These are phyloP conservation scores for Plasmodium fragile DNA, from an alignment of 169 alveolate genomes.

Conservation along the genomic window DNA sequence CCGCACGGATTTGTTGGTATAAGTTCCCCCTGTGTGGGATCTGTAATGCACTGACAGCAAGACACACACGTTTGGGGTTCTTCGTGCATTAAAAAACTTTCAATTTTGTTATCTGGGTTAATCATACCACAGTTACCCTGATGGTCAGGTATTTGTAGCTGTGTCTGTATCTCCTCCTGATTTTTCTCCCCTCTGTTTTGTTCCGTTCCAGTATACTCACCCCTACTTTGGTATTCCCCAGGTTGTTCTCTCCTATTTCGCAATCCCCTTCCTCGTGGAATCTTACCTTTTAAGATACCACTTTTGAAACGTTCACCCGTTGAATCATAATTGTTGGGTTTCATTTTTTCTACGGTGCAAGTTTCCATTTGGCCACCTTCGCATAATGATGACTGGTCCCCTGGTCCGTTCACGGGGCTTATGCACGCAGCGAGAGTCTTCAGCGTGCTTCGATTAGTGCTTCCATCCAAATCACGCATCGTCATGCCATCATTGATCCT, in stretches of 20 bases:
- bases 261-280: neutral
- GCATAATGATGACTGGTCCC: neutral
- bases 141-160: neutral
- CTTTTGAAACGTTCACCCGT: neutral
- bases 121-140: neutral
- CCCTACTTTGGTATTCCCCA: neutral
- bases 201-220: neutral
- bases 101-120: constrained; percentile 4
- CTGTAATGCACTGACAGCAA: constrained; percentile 65
- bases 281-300: neutral
- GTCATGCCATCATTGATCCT: neutral
- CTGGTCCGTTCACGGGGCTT: constrained; percentile 1
- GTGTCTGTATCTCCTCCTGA: neutral
- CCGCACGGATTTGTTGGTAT: constrained; percentile 18
- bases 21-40: neutral
- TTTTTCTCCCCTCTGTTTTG: neutral
- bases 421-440: constrained; percentile 10
- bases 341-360: neutral
- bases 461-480: neutral
- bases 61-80: constrained; percentile 56
- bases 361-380: constrained; percentile 5
- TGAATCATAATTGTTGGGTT: neutral
- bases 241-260: neutral
- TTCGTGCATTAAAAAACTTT: neutral
- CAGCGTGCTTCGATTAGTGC: constrained; percentile 3